Evolutionary conservation across 1,139 yeast genomes (phyloP).

Genomic region (Geotrichum klebahnii): DNA sequence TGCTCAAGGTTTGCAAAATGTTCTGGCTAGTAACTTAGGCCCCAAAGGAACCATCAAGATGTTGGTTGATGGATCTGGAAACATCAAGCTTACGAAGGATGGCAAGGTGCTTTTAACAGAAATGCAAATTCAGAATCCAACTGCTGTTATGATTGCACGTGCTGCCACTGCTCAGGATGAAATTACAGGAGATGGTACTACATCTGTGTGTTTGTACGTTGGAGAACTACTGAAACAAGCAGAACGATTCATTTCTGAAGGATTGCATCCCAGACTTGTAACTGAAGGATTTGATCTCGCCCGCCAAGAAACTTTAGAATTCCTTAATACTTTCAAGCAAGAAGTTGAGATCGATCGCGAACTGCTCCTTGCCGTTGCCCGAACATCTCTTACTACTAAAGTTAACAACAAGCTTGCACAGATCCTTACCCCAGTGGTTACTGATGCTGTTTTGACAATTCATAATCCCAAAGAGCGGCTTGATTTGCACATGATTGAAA

Average conservation of each 20-base stretch:
- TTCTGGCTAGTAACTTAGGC: conserved; percentile 84
- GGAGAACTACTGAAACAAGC: conserved; percentile 95
- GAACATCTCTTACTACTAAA: conserved; percentile 84
- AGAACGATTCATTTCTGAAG: conserved; percentile 85
- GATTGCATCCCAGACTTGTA: conserved; percentile 90
- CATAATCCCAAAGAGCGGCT: conserved; percentile 53
- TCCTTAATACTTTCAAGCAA: conserved; percentile 57
- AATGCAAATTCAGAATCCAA: conserved; percentile 98
- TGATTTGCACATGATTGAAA: conserved; percentile 96
- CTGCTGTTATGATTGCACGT: conserved; percentile 95
- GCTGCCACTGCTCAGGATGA: conserved; percentile 99
- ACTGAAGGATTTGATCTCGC: conserved; percentile 95
- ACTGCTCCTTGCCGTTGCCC: conserved; percentile 82
- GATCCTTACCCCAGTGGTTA: conserved; percentile 85
- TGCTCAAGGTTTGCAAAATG: conserved; percentile 94
- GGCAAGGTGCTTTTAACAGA: conserved; percentile 91
- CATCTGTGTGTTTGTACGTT: conserved; percentile 90
- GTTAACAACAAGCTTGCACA: conserved; percentile 71
- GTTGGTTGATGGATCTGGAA: conserved; percentile 95
- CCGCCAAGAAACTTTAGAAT: conserved; percentile 66
- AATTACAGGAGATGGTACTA: conserved; percentile 98
- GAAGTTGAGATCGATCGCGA: conserved; percentile 64
- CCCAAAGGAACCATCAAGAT: conserved; percentile 96
- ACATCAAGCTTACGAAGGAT: conserved; percentile 91
- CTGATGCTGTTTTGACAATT: conserved; percentile 89